Conservation (phyloP, 1,284 basidiomycete genomes). For the Irpex lacteus region DNA sequence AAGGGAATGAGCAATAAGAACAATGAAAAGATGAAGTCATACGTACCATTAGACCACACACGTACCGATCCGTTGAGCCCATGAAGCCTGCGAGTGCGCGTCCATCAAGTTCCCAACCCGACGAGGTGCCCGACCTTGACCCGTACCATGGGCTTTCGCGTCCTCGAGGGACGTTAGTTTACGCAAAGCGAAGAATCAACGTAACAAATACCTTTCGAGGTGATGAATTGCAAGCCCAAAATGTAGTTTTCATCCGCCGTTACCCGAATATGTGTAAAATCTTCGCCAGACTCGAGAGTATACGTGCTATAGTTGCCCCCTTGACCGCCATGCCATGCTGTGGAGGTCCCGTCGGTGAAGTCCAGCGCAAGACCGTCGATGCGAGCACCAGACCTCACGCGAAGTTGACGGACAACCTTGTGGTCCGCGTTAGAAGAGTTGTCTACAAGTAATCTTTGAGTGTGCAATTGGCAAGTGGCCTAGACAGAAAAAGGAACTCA, state of each 20-base stretch:
- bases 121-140: background rate
- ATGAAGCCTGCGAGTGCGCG: conserved; percentile 8
- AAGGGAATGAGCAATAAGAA: background rate
- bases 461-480: background rate
- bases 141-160: conserved; percentile 7
- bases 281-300: background rate
- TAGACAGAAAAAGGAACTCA: background rate
- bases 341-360: conserved; percentile 5
- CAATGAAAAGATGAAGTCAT: too few relatives aligned
- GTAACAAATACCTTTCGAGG: conserved; percentile 4
- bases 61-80: background rate
- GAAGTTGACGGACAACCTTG: background rate
- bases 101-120: conserved; percentile 6
- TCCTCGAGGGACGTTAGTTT: background rate
- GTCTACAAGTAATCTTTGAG: background rate
- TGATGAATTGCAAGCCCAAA: conserved; percentile 4
- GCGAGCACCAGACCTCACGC: background rate
- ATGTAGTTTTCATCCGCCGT: background rate
- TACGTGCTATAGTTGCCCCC: background rate
- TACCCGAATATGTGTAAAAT: conserved; percentile 5
- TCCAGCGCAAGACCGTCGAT: conserved; percentile 2
- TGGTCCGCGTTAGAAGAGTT: background rate
- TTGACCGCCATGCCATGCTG: conserved; percentile 3
- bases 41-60: conserved; percentile 8
- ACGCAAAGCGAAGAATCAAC: background rate